Conservation (phyloP, 2,329 filamentous ascomycete species). For the Xylaria sp. region DNA sequence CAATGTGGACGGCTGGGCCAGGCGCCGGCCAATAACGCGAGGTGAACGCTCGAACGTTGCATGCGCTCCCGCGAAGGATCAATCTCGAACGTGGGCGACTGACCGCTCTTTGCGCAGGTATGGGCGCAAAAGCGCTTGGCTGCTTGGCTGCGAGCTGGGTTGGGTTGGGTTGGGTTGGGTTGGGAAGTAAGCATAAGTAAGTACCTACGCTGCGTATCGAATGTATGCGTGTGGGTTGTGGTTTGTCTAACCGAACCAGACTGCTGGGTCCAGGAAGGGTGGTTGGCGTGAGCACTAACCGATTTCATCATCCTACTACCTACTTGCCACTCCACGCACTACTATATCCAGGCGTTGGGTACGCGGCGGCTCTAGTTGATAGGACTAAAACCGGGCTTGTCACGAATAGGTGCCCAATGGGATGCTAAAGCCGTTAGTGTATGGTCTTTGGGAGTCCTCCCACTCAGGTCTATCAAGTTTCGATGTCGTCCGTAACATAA, state of each 20-base stretch:
- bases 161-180: not conserved
- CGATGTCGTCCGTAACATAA: not conserved
- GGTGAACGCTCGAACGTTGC: not conserved
- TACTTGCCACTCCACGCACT: too few species aligned
- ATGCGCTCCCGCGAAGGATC: not conserved
- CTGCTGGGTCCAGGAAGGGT: not conserved
- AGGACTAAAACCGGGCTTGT: not conserved
- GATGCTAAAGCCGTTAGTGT: not conserved
- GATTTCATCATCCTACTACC: too few species aligned
- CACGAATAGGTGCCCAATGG: not conserved
- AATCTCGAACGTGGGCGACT: not conserved
- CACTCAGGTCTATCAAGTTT: not conserved
- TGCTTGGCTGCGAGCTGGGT: too few species aligned
- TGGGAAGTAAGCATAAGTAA: not conserved
- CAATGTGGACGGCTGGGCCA: not conserved
- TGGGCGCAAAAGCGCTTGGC: not conserved
- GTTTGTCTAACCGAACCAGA: not conserved
- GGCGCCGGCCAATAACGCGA: not conserved
- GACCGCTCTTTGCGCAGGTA: not conserved
- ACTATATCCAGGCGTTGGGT: not conserved
- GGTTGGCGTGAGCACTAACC: not conserved
- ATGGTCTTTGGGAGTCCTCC: not conserved
- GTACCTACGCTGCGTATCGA: not conserved
- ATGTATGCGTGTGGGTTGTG: not conserved
- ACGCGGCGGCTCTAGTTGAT: not conserved